Percentiles rank a stretch among this genome's conserved stretches.
These are phyloP conservation scores for Phytophthora ohioensis DNA, from an alignment of 352 stramenopile species.

Conservation along the genomic window DNA sequence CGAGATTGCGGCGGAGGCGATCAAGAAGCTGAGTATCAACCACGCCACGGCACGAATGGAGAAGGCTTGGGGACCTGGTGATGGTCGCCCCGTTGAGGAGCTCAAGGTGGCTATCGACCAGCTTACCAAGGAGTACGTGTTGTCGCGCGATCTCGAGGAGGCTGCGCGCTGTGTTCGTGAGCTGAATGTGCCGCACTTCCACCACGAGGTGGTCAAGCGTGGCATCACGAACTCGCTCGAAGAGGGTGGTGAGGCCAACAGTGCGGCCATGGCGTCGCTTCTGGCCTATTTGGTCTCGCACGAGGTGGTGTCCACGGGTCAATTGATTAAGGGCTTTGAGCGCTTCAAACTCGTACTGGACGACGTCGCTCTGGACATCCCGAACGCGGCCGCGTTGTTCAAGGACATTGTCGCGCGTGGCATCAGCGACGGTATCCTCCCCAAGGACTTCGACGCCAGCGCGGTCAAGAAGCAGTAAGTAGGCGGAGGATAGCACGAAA, in stretches of 20 bases:
- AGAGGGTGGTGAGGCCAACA: slow-evolving; percentile 56
- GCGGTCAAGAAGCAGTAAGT: slow-evolving; percentile 46
- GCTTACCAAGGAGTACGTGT: slow-evolving; percentile 97
- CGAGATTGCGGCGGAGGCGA: slow-evolving; percentile 95
- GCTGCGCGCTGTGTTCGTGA: slow-evolving; percentile 93
- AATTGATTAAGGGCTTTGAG: slow-evolving; percentile 87
- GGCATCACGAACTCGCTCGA: slow-evolving; percentile 69
- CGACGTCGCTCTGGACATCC: slow-evolving; percentile 77
- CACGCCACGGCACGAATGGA: slow-evolving; percentile 96
- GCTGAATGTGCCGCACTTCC: slow-evolving; percentile 96
- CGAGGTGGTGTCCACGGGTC: slow-evolving; percentile 64
- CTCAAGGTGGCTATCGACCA: slow-evolving; percentile 95
- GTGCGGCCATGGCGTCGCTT: slow-evolving; percentile 74
- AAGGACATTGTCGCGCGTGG: slow-evolving; percentile 52
- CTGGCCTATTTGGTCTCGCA: slow-evolving; percentile 78
- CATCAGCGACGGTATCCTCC: slow-evolving; percentile 53
- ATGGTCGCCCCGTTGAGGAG: slow-evolving; percentile 91
- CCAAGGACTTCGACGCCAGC: slow-evolving; percentile 58
- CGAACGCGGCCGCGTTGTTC: slow-evolving; percentile 61
- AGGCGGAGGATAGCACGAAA: slow-evolving; percentile 13
- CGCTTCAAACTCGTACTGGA: slow-evolving; percentile 75
- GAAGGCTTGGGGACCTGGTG: slow-evolving; percentile 97
- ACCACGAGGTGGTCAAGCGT: slow-evolving; percentile 96
- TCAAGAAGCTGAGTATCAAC: slow-evolving; percentile 97
- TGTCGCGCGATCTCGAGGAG: slow-evolving; percentile 96